These are phyloP conservation scores for Gentiana straminea DNA, from an alignment of 257 asterid genomes.

Conservation along the genomic window DNA sequence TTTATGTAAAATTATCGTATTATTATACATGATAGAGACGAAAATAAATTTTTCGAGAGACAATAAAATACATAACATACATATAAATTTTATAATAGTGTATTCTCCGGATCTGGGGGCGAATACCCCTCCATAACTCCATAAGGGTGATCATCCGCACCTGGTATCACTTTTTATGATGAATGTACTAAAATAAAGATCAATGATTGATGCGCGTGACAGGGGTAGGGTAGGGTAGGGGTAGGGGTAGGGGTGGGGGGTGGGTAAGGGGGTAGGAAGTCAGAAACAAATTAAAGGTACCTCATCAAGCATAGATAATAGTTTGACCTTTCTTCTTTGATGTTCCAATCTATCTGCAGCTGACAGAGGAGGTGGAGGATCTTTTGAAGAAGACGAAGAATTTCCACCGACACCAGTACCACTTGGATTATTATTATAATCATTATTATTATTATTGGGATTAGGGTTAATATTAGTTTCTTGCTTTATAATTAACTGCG, in stretches of 20 bases:
- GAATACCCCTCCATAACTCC: too few species aligned
- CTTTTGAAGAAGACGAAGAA: slow-evolving; percentile 42
- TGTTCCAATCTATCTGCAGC: slow-evolving; percentile 87
- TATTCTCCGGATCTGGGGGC: too few species aligned
- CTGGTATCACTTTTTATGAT: slow-evolving; percentile 16
- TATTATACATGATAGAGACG: too few species aligned
- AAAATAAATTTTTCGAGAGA: slow-evolving; percentile 4
- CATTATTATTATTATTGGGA: slow-evolving; percentile 11
- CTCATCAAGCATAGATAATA: slow-evolving; percentile 96
- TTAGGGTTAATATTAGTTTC: slow-evolving; percentile 31
- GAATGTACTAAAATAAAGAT: slow-evolving; percentile 25
- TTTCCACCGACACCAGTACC: slow-evolving; percentile 20
- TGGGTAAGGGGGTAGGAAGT: neutral
- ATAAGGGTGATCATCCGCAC: too few species aligned
- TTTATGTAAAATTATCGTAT: neutral
- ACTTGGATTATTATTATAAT: neutral
- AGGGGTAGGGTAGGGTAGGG: too few species aligned
- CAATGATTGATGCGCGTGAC: slow-evolving; percentile 29
- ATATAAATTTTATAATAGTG: too few species aligned
- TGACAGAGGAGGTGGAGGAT: slow-evolving; percentile 54
- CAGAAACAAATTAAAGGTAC: slow-evolving; percentile 25
- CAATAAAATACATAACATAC: slow-evolving; percentile 22
- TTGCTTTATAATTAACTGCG: slow-evolving; percentile 9
- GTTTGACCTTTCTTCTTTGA: slow-evolving; percentile 97
- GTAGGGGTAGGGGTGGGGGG: slow-evolving; percentile 3